Evolutionary conservation across 176 grass and related monocot genomes (phyloP), one percentile per base, ranked within the genome.

Genomic region (Eremochloa ophiuroides): DNA sequence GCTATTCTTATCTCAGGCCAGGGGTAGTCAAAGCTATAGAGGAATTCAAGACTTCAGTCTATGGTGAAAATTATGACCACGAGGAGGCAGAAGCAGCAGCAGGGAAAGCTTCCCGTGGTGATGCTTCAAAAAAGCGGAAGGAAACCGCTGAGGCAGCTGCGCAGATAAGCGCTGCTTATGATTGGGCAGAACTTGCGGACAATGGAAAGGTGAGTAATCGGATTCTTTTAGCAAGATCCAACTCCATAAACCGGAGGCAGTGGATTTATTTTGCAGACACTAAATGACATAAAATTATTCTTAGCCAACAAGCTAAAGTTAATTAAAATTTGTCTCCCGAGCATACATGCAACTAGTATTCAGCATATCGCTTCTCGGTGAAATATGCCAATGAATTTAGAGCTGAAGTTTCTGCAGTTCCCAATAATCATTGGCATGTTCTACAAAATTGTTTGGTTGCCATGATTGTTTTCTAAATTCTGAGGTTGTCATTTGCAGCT

Each of bases 121-220:
- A 83, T 40, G 80, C 84, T 86, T 87, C 88, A 27, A 93, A 88
- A 78, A 98, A 98, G 82, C 87, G 95, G 29, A 94, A 98, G 84
- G 78, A 84, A 65, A 77, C 88, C 12, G 61, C 84, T 60, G 92
- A 98, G 66, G 86, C 72, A 67, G 92, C 90, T 62, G 35, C 58
- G 8, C 74, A 75, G 75, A 82, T 93, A 77, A 88, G 68, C 62
- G 74, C 88, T 72, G 80, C 72, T 31, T 89, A 89, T 84, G 84
- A 98, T 76, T 98, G 95, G 95, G 81, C 69, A 44, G 90, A 93
- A 80, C 86, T 98, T 68, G 95, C 95, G 79, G 92, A 95, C 50
- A 91, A 74, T 50, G 95, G 95, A 43, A 87, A 95, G 84, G 95
- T 98, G 63, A 82, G 85, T 79, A 71, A 15, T 69, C 56, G 28